Base-by-base conservation (phyloP, 2,329 filamentous ascomycete species). In the Pleoardoris graminearum region DNA sequence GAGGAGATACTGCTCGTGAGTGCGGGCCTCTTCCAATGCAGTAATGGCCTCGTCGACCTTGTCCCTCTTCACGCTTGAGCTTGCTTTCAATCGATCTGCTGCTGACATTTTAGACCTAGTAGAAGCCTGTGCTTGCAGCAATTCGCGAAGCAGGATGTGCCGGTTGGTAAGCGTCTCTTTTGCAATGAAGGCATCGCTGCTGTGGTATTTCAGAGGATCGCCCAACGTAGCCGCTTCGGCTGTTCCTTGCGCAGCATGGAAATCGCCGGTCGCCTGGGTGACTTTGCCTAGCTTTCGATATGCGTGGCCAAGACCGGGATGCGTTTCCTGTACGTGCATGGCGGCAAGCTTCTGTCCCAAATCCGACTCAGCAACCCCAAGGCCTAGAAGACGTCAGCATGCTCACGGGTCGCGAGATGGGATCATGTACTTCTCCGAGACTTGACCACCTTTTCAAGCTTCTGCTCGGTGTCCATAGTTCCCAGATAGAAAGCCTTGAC, bases 21-120 rank as follows among this genome's bases (percentile, higher is more conserved):
- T 86, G 50, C 88, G 83, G 3, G 94, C 94, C 68, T 97, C 94
- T 58, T 96, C 91, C 4, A 97, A 82, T 4, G 91, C 84, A 16
- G 86, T 82, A 66, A 99, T 95, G n/a, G 94, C 94, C 75, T 99
- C 94, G 71, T 99, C 94, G 23, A 97, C 94, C 77, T 97, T 99
- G 70, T 99, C 94, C 30, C 89, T 84, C 57, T 91, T 88, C 30
- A 99, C 92, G 52, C 86, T 94, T 14, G 90, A 89, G 72, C 86
- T 91, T 16, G 87, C 85, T 70, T 95, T 96, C 55, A 99, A 82
- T 38, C 94, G 85, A 72, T 97, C 92, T 1, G 92, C 91, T 1
- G 92, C 90, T 58, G 87, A 85, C 33, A 94, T 84, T 73, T 91
- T 94, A 74, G 85, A 90, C 57, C 89, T 86, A 1, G 92, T 91